phyloP scores from a whole-genome alignment of 73 alveolate species.

The Breviolum minutum region DNA sequence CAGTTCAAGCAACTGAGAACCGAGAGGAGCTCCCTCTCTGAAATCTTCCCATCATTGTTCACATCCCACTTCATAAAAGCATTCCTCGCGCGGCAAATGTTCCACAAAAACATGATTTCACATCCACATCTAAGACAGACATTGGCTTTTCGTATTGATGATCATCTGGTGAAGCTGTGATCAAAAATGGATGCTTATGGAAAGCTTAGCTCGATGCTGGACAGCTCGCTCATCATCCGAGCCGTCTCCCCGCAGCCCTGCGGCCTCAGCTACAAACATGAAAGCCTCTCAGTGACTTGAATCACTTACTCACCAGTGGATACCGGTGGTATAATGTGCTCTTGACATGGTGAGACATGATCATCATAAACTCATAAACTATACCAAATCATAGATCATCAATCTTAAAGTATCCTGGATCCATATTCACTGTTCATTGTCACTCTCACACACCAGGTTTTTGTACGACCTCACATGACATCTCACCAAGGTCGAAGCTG shows the following conservation, averaged over 20 bases:
- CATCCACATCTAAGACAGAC: too few species aligned
- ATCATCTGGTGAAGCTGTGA: background rate
- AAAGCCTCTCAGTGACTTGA: background rate
- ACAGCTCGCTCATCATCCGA: constrained; percentile 58
- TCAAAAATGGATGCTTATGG: background rate
- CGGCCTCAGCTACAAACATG: background rate
- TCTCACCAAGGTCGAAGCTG: background rate
- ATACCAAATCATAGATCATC: too few species aligned
- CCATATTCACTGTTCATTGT: too few species aligned
- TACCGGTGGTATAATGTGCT: too few species aligned
- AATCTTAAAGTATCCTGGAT: too few species aligned
- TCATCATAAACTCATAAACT: too few species aligned
- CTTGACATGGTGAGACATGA: too few species aligned
- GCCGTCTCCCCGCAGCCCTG: constrained; percentile 39
- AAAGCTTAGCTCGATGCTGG: background rate
- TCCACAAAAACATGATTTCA: background rate
- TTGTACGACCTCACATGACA: background rate
- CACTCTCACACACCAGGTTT: too few species aligned
- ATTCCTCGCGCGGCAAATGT: background rate
- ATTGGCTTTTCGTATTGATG: too few species aligned
- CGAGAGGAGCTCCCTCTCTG: constrained; percentile 73
- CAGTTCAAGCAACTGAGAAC: constrained; percentile 15
- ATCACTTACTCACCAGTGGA: background rate
- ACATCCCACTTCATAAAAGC: constrained; percentile 72
- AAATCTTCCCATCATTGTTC: constrained; percentile 77